Evolutionary conservation across 176 grass and related monocot species (phyloP), one percentile per base, ranked within the genome.

Genomic region (Aegilops speltoides): DNA sequence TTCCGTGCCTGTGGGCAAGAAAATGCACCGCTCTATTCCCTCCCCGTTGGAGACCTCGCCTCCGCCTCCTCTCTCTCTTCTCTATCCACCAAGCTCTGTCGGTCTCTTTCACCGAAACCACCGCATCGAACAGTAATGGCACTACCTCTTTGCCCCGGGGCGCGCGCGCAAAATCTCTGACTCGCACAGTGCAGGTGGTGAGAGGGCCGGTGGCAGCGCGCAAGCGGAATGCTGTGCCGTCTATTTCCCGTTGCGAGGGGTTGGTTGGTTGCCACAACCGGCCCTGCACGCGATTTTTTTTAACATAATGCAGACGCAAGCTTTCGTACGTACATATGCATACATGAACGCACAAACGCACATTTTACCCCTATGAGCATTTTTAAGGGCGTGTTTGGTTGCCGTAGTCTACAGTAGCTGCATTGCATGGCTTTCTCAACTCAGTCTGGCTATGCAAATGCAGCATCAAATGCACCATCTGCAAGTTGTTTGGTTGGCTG

Each of bases 111-210:
- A 37, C 83, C 16, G 26, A 48, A 20, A 54, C 31, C 68, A 60
- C 85, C 73, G 50, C 79, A 72, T 73, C 41, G 26, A 50, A 76
- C 85, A 83, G 66, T 90, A 38, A 15, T 33, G 73, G 50, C 79
- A 87, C 61, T 76, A 26, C 14, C 54, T 54, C 23, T 84, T 64
- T 31, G 89, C 89, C 79, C 89, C 76, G 89, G 81, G 89, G 52
- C 43, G 85, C 89, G 80, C 60, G 76, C 81, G 17, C 45, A 46
- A 17, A 75, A 68, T 64, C 46, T 45, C n/a, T 61, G 17, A 20
- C 64, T 17, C 54, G 54, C 54, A 54, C 50, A 54, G 26, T 22
- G 15, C 63, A 54, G 45, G 52, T 32, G 62, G 64, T 6, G 80
- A 22, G 73, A 88, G 86, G 57, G 68, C 63, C 72, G 62, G 71